Base-by-base conservation (phyloP, 2,329 filamentous ascomycete species). In the Xylaria sp. region DNA sequence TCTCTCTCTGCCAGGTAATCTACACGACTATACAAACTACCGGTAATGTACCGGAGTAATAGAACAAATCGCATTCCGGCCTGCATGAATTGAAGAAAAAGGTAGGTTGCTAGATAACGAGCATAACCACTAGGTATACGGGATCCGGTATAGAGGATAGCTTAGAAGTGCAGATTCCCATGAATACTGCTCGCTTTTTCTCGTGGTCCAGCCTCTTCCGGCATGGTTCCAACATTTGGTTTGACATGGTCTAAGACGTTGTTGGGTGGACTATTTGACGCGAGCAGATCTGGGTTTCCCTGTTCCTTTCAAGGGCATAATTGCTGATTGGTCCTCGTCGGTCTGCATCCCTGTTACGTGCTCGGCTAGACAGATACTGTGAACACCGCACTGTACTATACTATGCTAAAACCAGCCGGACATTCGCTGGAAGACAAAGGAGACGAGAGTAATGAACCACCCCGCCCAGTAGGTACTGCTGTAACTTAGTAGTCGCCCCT, bases 131-230 rank as follows among this genome's bases (percentile, higher is more conserved):
- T 23, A n/a, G n/a, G n/a, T n/a, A 48, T 48, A 10, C 25, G 28
- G 25, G n/a, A 33, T 54, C 10, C 8, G 15, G 49, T 20, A 54
- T 8, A 9, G 12, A 13, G 13, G 18, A 23, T 54, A 54, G 13
- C n/a, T 54, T n/a, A n/a, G 28, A 54, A 31, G 15, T 28, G 28
- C 51, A 33, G 51, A 54, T 54, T 28, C 2, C 28, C 4, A 52
- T 13, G 49, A 18, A 28, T 15, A 31, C 23, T 52, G 39, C 15
- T 13, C n/a, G 23, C 66, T 36, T n/a, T 41, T 31, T 31, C 62
- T 51, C 57, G 62, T 66, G 3, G 57, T 25, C 58, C 62, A 66
- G 51, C 66, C 62, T 54, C 46, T 66, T 69, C 8, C 48, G 62
- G 67, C 18, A 15, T 25, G 52, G 52, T n/a, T 23, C 4, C 4